Evolutionary conservation across 2,329 filamentous ascomycete genomes (phyloP).

Genomic region (Diaporthe aspalathi): DNA sequence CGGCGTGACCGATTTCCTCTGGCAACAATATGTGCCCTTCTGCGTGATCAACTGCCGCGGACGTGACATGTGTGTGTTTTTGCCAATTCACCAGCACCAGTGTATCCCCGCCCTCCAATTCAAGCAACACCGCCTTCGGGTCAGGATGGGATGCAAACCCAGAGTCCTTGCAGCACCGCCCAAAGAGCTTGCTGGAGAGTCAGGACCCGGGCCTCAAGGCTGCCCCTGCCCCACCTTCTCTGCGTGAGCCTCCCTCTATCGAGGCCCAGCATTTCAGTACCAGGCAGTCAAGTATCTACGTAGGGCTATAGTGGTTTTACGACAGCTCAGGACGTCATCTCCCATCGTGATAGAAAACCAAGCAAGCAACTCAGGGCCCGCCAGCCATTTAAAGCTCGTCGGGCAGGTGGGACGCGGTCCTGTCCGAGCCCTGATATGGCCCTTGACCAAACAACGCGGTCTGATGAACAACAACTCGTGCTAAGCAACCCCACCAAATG

Average conservation of each 20-base stretch:
- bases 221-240: slow-evolving; percentile 25
- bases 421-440: neutral
- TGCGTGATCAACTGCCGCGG: slow-evolving; percentile 1
- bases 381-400: slow-evolving; percentile 26
- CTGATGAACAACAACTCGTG: slow-evolving; percentile 9
- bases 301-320: slow-evolving; percentile 39
- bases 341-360: slow-evolving; percentile 23
- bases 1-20: slow-evolving; percentile 9
- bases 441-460: slow-evolving; percentile 23
- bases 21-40: slow-evolving; percentile 1
- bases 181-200: slow-evolving; percentile 2
- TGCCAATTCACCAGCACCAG: slow-evolving; percentile 4
- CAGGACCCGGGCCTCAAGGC: slow-evolving; percentile 23
- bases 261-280: slow-evolving; percentile 31
- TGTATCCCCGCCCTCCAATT: neutral
- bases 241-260: slow-evolving; percentile 21
- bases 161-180: slow-evolving; percentile 9
- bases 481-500: neutral
- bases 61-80: neutral
- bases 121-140: slow-evolving; percentile 16
- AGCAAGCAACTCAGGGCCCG: slow-evolving; percentile 8
- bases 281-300: slow-evolving; percentile 38
- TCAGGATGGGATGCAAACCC: neutral
- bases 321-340: slow-evolving; percentile 19
- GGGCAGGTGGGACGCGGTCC: neutral